Percentiles rank a stretch among this genome's conserved stretches.
Conservation (phyloP, 345 rosid species). For the Syzygium grande region DNA sequence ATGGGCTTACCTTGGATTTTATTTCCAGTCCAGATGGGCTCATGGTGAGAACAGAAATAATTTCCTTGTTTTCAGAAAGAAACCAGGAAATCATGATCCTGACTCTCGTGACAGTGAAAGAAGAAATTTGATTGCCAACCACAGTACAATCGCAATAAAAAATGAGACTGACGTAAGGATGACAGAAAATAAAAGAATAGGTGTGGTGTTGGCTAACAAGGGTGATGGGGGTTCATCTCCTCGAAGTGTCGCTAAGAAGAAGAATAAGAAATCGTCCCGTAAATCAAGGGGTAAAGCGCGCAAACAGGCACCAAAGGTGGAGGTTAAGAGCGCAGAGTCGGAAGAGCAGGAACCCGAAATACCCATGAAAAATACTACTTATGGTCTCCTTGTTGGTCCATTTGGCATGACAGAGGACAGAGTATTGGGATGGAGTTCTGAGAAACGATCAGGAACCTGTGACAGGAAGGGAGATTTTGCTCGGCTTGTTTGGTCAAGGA, state of each 20-base stretch:
- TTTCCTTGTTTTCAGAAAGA: slow-evolving; percentile 62
- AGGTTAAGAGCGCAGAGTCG: slow-evolving; percentile 19
- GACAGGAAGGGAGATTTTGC: slow-evolving; percentile 87
- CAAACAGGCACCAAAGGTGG: slow-evolving; percentile 26
- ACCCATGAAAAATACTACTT: slow-evolving; percentile 56
- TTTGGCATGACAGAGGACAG: slow-evolving; percentile 72
- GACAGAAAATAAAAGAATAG: slow-evolving; percentile 31
- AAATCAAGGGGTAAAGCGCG: slow-evolving; percentile 32
- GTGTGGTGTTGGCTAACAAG: slow-evolving; percentile 48
- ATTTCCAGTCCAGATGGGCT: slow-evolving; percentile 96
- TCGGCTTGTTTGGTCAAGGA: slow-evolving; percentile 96
- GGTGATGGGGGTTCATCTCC: slow-evolving; percentile 20
- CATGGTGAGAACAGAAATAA: slow-evolving; percentile 72
- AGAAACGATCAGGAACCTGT: slow-evolving; percentile 86
- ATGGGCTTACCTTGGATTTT: slow-evolving; percentile 94
- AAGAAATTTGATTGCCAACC: slow-evolving; percentile 45
- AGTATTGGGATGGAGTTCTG: slow-evolving; percentile 86
- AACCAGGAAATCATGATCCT: slow-evolving; percentile 19
- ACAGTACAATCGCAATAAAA: slow-evolving; percentile 25
- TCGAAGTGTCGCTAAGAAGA: slow-evolving; percentile 30
- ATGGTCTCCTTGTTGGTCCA: slow-evolving; percentile 80
- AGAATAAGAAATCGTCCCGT: slow-evolving; percentile 39
- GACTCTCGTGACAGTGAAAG: slow-evolving; percentile 24
- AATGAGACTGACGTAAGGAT: slow-evolving; percentile 26
- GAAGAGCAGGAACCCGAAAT: slow-evolving; percentile 56